Base-by-base conservation (phyloP, 306 rosid genomes). In the Begonia peltatifolia region DNA sequence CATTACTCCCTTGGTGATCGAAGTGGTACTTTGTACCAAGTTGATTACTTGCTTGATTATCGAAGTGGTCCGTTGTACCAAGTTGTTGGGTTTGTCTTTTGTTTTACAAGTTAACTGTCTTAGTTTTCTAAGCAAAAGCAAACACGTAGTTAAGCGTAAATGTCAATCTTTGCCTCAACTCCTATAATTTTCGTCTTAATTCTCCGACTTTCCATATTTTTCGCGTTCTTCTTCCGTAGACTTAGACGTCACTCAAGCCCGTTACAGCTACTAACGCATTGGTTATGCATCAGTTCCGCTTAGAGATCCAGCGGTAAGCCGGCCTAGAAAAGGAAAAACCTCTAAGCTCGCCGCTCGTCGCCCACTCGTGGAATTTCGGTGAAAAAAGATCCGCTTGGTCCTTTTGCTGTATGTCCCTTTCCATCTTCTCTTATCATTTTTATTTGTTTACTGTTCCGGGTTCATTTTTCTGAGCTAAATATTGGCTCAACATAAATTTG, bases 281-380 rank as follows among this genome's bases (percentile, higher is more conserved):
- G 48, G 51, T 61, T 14, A 30, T 62, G 73, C 64, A 56, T 52
- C 74, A 59, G 71, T 47, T 59, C 74, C 41, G 63, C 23, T 53
- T 2, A n/a, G 25, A 62, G 62, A 81, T 74, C 85, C 76, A 54
- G 76, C 68, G 53, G 54, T 30, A 9, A 30, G 38, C 38, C 38
- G 38, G 44, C 77, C 69, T 73, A 12, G 12, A 53, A 47, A 10
- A 53, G 41, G 38, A 30, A 30, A 20, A 30, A 6, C 1, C 38
- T 30, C 9, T 7, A 59, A 64, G 74, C 63, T 73, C 58, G 68
- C 74, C 52, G 55, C 67, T 53, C 54, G 50, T 41, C 54, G 55
- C 43, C 22, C 42, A 20, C 58, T 46, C 22, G 30, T 38, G 53
- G 43, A n/a, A 47, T 23, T 14, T 5, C 52, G 42, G 41, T 14